Base-by-base conservation (phyloP, 176 grass and related monocot genomes). In the Bonia amplexicaulis region DNA sequence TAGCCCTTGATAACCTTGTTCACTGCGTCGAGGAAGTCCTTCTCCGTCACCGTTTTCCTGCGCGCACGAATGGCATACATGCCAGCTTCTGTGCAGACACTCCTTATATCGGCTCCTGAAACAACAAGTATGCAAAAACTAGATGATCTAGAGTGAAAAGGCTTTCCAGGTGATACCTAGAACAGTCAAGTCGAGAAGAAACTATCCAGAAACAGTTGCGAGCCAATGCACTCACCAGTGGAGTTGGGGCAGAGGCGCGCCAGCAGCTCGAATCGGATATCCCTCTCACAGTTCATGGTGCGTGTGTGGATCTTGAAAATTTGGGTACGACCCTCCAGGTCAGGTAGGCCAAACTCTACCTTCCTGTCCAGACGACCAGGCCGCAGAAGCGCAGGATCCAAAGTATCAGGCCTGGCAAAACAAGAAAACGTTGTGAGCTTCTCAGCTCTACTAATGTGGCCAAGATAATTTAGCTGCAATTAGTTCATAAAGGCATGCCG, bases 221-320 rank as follows among this genome's bases (percentile, higher is more conserved):
- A 52, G 13, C 2, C 33, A 6, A 65, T 79, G 40, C 55, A 88
- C 66, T 81, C 29, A 98, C 95, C 95, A 74, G 95, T 98, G 68
- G 95, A 91, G 76, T 98, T 98, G 4, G 95, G 93, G 77, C 95
- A 98, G 87, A 98, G 95, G 29, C 95, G 91, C 2, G 95, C 95
- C 62, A 98, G 89, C 37, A 98, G 91, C 76, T 98, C 95, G 1
- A 98, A 98, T 11, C 91, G 90, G 16, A 98, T 89, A 37, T 98
- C 95, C n/a, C 95, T 82, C 74, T 98, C 95, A 1, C 93, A 95
- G 3, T 95, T 98, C 95, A 98, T 98, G 0, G 95, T 93, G 17
- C 93, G 88, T 11, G 95, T 95, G 65, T 98, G 95, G 10, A 98
- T 98, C 80, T 98, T 98, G 80, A 98, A 98, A 71, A 98, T 98